A percentile compares a stretch with the other conserved stretches of the same genome.
phyloP scores from a whole-genome alignment of 1,284 basidiomycete species.

The Cerioporus squamosus region DNA sequence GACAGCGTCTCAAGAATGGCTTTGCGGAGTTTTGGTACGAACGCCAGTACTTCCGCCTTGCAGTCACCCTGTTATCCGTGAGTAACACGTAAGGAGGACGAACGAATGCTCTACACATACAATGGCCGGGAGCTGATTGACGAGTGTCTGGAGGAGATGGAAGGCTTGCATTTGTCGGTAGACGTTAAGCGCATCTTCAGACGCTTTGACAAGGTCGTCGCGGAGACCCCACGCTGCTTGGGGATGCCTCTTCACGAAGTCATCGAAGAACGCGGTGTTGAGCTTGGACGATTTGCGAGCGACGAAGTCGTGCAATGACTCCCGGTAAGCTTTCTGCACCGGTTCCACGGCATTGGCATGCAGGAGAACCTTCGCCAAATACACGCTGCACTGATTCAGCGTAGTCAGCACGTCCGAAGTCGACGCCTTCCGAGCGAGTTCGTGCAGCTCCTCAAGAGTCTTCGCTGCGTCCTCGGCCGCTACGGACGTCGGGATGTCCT shows the following conservation, averaged over 20 bases:
- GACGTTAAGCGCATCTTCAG: slow-evolving; percentile 66
- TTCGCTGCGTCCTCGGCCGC: slow-evolving; percentile 49
- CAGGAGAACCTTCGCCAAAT: slow-evolving; percentile 66
- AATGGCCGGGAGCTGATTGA: slow-evolving; percentile 61
- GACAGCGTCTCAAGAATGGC: slow-evolving; percentile 56
- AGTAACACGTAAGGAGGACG: neutral
- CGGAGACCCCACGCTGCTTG: slow-evolving; percentile 71
- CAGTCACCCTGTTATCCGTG: slow-evolving; percentile 14
- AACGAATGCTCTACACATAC: slow-evolving; percentile 39
- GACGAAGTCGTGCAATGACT: slow-evolving; percentile 80
- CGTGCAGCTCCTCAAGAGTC: slow-evolving; percentile 74
- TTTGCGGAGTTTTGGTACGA: slow-evolving; percentile 56
- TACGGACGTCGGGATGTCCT: slow-evolving; percentile 62
- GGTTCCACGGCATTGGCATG: slow-evolving; percentile 46
- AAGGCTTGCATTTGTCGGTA: slow-evolving; percentile 81
- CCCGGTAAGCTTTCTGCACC: slow-evolving; percentile 62
- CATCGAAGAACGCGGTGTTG: slow-evolving; percentile 78
- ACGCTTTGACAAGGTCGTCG: slow-evolving; percentile 57
- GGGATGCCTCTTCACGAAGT: slow-evolving; percentile 77
- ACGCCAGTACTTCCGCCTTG: slow-evolving; percentile 38
- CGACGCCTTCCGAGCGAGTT: slow-evolving; percentile 70
- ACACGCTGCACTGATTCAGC: slow-evolving; percentile 75
- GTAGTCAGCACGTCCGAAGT: slow-evolving; percentile 67
- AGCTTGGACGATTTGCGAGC: slow-evolving; percentile 82
- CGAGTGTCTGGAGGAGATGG: slow-evolving; percentile 70